Percentiles rank a stretch among this genome's conserved stretches.
These are phyloP conservation scores for Closterium sp. DNA, from an alignment of 139 green algal genomes.

Conservation along the genomic window DNA sequence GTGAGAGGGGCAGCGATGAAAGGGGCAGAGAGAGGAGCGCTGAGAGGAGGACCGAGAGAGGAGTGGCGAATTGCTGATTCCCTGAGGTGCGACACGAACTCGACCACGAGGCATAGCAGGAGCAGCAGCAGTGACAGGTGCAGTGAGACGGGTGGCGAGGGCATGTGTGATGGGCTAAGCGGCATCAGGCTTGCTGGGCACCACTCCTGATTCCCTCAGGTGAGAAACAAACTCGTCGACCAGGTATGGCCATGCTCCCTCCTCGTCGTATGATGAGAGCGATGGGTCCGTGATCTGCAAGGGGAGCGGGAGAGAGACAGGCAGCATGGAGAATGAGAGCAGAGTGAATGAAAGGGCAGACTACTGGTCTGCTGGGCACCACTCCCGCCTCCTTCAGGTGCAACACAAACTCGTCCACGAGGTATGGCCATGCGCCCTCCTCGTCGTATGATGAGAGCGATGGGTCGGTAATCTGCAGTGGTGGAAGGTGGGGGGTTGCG, in stretches of 20 bases:
- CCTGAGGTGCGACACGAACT: too few relatives aligned
- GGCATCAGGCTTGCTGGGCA: not conserved
- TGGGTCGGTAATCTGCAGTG: conserved; percentile 21
- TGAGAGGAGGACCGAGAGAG: too few relatives aligned
- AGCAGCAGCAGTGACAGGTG: too few relatives aligned
- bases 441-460: conserved; percentile 51
- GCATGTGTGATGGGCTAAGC: too few relatives aligned
- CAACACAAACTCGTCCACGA: conserved; percentile 59
- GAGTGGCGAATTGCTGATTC: too few relatives aligned
- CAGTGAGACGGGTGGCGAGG: too few relatives aligned
- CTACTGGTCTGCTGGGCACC: not conserved
- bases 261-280: conserved; percentile 51
- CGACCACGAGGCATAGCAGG: too few relatives aligned
- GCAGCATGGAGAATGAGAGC: too few relatives aligned
- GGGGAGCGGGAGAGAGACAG: not conserved
- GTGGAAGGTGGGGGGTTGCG: not conserved
- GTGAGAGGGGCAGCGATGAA: too few relatives aligned
- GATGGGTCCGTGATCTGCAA: conserved; percentile 24
- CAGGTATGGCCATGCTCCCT: conserved; percentile 58
- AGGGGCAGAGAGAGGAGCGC: too few relatives aligned
- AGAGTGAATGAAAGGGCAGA: not conserved
- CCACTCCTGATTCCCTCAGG: not conserved
- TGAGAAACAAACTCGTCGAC: conserved; percentile 57
- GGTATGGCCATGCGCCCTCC: conserved; percentile 55
- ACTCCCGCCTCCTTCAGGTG: not conserved